Percentiles rank a stretch among this genome's conserved stretches.
These are phyloP conservation scores for Neopestalotiopsis sp. DNA, from an alignment of 2,329 filamentous ascomycete genomes.

Conservation along the genomic window DNA sequence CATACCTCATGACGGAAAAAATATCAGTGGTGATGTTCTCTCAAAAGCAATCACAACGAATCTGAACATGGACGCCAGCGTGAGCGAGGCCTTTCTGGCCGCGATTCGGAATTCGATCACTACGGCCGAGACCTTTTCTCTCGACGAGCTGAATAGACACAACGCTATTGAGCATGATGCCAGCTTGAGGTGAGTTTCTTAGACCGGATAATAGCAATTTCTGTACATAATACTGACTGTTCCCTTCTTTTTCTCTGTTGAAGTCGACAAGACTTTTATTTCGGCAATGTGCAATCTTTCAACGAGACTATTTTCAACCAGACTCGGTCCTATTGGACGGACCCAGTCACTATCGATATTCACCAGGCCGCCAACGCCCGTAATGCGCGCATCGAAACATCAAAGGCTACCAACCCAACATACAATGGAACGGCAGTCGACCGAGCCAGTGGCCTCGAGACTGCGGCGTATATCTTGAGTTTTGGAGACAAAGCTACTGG, in stretches of 20 bases:
- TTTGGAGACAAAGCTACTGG: background rate
- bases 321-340: constrained; percentile 51
- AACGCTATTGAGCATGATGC: constrained; percentile 21
- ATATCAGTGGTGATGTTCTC: background rate
- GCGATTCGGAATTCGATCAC: background rate
- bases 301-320: constrained; percentile 56
- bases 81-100: background rate
- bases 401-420: constrained; percentile 51
- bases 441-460: background rate
- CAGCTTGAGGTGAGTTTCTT: background rate
- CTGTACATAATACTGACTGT: background rate
- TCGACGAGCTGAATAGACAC: constrained; percentile 15
- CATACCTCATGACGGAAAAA: constrained; percentile 18
- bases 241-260: too few relatives aligned
- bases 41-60: background rate
- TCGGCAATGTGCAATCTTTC: constrained; percentile 58
- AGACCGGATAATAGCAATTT: too few relatives aligned
- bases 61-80: constrained; percentile 9
- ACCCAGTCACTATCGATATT: constrained; percentile 41
- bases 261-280: constrained; percentile 53
- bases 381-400: constrained; percentile 48
- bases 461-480: background rate
- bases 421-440: constrained; percentile 28
- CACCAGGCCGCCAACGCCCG: constrained; percentile 52
- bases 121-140: constrained; percentile 13